These are phyloP conservation scores for Ulota crispa DNA, from an alignment of 225 moss, liverwort and hornwort genomes.

Conservation along the genomic window DNA sequence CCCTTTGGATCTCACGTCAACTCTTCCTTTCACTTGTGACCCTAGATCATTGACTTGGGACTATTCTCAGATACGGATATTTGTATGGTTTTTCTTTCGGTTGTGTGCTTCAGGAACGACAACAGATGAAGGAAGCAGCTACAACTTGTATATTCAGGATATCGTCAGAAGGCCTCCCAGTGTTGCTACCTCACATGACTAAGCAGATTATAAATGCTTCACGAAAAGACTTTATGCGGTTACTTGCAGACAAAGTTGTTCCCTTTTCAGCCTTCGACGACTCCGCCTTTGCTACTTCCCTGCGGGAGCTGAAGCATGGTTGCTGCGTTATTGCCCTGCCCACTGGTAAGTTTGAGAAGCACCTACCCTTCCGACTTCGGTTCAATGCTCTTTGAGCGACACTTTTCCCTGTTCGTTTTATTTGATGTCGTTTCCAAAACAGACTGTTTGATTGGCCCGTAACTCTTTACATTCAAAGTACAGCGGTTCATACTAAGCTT, in stretches of 20 bases:
- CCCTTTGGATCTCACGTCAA: background rate
- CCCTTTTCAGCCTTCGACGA: conserved; percentile 66
- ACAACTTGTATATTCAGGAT: conserved; percentile 77
- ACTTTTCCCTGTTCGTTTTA: background rate
- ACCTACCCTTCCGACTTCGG: background rate
- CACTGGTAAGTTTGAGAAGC: conserved; percentile 43
- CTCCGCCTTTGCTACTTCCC: conserved; percentile 50
- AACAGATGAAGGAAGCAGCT: conserved; percentile 58
- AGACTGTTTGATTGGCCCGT: background rate
- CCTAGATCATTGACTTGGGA: background rate
- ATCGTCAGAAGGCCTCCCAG: conserved; percentile 84
- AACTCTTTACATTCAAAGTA: background rate
- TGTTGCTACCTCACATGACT: conserved; percentile 79
- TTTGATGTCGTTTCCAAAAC: background rate
- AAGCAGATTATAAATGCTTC: conserved; percentile 75
- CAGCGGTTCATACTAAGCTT: background rate
- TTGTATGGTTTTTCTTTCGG: background rate
- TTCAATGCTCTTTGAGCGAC: background rate
- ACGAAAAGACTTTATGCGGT: conserved; percentile 64
- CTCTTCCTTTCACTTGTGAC: background rate
- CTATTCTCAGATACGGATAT: background rate
- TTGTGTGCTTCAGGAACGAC: conserved; percentile 62
- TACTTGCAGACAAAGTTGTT: conserved; percentile 70
- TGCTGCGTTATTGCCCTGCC: conserved; percentile 78
- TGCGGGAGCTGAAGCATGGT: conserved; percentile 68